Conservation (phyloP, 2,329 filamentous ascomycete genomes). For the Alternaria ventricosa region DNA sequence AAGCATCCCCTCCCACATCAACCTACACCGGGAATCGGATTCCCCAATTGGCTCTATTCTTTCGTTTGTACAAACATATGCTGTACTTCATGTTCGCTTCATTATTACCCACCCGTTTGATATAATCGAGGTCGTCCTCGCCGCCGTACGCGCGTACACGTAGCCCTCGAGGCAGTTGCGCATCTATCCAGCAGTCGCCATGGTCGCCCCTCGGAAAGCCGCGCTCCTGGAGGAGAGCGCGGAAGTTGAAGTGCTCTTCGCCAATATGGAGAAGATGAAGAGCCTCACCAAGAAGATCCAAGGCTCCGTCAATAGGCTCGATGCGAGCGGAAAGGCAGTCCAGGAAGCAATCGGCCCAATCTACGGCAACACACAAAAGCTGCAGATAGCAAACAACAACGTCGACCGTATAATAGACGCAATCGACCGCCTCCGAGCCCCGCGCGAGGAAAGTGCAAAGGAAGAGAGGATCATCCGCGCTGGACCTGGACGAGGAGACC, state of each 20-base stretch:
- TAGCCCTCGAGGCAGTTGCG: slow-evolving; percentile 24
- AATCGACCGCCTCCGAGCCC: slow-evolving; percentile 86
- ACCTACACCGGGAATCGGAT: not conserved
- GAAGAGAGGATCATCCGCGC: slow-evolving; percentile 91
- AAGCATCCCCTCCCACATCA: slow-evolving; percentile 32
- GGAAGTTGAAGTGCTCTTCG: slow-evolving; percentile 70
- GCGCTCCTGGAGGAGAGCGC: slow-evolving; percentile 71
- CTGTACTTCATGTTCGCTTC: slow-evolving; percentile 5
- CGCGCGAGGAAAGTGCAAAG: slow-evolving; percentile 88
- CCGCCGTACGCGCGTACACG: not conserved
- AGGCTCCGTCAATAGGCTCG: slow-evolving; percentile 80
- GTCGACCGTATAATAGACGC: slow-evolving; percentile 85
- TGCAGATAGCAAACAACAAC: slow-evolving; percentile 88
- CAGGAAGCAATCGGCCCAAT: slow-evolving; percentile 91
- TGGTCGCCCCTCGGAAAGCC: slow-evolving; percentile 63
- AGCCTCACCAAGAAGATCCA: slow-evolving; percentile 95
- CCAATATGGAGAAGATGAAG: slow-evolving; percentile 87
- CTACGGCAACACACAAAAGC: slow-evolving; percentile 86
- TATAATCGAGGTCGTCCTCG: slow-evolving; percentile 7
- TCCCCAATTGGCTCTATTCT: not conserved
- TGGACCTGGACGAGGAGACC: slow-evolving; percentile 68
- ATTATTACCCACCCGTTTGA: slow-evolving; percentile 4
- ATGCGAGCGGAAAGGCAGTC: slow-evolving; percentile 87
- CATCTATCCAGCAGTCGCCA: slow-evolving; percentile 32
- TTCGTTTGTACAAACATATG: not conserved